Evolutionary conservation across 2,329 filamentous ascomycete genomes (phyloP).

Genomic region (Colletotrichum sp.): DNA sequence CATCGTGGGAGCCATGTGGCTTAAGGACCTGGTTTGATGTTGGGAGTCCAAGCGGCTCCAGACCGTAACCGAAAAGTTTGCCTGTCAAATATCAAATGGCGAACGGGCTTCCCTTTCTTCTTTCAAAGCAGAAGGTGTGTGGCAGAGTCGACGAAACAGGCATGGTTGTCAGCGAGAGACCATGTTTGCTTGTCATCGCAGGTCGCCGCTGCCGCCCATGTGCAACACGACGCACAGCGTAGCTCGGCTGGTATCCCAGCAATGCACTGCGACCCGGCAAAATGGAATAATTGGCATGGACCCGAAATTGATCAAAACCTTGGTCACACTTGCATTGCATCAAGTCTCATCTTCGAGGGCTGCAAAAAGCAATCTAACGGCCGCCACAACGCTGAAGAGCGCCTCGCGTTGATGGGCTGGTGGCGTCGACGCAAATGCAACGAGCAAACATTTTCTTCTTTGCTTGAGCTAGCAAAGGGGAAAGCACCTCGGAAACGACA

Average conservation of each 20-base stretch:
- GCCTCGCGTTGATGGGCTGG: background rate
- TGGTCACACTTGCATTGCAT: background rate
- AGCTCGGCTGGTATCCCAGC: background rate
- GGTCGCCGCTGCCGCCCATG: background rate
- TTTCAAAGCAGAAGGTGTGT: background rate
- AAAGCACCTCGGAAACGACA: background rate
- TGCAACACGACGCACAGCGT: background rate
- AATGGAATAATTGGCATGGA: background rate
- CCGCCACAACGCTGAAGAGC: background rate
- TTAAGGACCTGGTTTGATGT: background rate
- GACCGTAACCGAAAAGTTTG: background rate
- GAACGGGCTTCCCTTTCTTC: background rate
- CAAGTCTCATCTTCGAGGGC: background rate
- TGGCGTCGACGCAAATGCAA: background rate
- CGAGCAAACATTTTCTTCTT: background rate
- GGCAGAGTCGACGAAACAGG: background rate
- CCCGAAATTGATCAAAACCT: background rate
- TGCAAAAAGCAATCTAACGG: background rate
- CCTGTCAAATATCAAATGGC: background rate
- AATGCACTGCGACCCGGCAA: background rate
- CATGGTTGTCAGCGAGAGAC: background rate
- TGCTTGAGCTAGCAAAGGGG: background rate
- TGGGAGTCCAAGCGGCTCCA: background rate
- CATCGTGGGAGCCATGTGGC: conserved; percentile 2
- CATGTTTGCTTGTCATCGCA: background rate